Conservation (phyloP, 148 eudicot genomes). For the Talinum fruticosum region DNA sequence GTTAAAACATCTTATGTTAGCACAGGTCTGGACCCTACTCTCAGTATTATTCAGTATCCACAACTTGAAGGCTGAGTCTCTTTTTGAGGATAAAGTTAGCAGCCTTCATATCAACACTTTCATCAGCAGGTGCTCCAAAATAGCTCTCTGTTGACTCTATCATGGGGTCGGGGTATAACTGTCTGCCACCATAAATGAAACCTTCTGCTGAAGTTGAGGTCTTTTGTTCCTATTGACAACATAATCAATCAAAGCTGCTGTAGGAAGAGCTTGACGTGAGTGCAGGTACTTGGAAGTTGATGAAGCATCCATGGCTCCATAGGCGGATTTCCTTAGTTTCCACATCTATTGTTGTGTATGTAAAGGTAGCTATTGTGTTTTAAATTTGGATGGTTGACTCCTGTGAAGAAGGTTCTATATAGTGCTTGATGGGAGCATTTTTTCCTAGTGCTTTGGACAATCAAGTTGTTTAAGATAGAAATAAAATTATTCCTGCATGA, state of each 20-base stretch:
- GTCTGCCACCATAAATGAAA: slow-evolving; percentile 27
- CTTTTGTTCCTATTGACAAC: slow-evolving; percentile 19
- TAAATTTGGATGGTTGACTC: background rate
- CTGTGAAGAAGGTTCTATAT: no score
- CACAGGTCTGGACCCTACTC: no score
- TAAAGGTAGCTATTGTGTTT: background rate
- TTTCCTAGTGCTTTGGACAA: background rate
- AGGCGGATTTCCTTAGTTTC: background rate
- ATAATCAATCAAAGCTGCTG: slow-evolving; percentile 33
- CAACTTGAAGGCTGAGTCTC: slow-evolving; percentile 24
- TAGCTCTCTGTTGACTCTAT: slow-evolving; percentile 12
- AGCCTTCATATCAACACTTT: slow-evolving; percentile 29
- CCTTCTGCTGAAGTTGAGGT: background rate
- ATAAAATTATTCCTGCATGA: no score
- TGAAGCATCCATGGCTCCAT: slow-evolving; percentile 18
- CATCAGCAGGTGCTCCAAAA: slow-evolving; percentile 32
- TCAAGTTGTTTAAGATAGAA: background rate
- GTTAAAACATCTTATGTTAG: background rate
- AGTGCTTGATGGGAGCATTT: background rate
- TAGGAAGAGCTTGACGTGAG: slow-evolving; percentile 25
- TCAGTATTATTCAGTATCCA: slow-evolving; percentile 2
- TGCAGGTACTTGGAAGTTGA: slow-evolving; percentile 15
- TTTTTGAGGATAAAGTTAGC: slow-evolving; percentile 34
- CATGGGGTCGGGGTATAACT: slow-evolving; percentile 15
- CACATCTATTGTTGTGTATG: background rate